phyloP scores from a whole-genome alignment of 2,329 filamentous ascomycete genomes.

The Colletotrichum lupini region DNA sequence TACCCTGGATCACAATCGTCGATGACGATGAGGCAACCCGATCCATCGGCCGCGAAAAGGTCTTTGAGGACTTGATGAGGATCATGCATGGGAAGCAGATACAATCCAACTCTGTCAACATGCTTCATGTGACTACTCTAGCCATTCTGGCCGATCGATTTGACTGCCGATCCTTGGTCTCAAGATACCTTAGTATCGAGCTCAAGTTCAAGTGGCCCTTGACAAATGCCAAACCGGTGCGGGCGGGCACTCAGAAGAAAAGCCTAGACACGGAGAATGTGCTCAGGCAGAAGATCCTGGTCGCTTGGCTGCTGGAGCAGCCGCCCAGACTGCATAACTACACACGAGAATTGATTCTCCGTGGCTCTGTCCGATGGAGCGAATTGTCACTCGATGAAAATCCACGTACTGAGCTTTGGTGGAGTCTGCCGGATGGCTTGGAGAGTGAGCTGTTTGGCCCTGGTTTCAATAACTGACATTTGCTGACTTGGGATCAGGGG shows the following conservation, averaged over 20 bases:
- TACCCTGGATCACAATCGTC: conserved; percentile 73
- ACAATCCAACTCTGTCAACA: conserved; percentile 55
- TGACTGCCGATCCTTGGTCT: conserved; percentile 69
- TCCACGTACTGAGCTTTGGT: conserved; percentile 67
- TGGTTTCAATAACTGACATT: background rate
- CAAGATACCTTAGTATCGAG: conserved; percentile 61
- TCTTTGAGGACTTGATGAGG: conserved; percentile 75
- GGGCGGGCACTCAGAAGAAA: conserved; percentile 47
- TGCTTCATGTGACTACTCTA: conserved; percentile 74
- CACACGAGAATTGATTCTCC: conserved; percentile 73
- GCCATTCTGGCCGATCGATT: conserved; percentile 80
- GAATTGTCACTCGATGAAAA: conserved; percentile 47
- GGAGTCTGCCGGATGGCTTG: conserved; percentile 75
- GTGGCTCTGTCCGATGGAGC: conserved; percentile 71
- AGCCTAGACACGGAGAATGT: conserved; percentile 69
- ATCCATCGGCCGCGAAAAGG: conserved; percentile 66
- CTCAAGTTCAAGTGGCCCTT: conserved; percentile 67
- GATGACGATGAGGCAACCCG: conserved; percentile 78
- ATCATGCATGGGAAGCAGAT: conserved; percentile 69
- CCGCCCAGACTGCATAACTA: conserved; percentile 68
- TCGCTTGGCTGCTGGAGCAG: conserved; percentile 74
- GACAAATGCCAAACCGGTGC: conserved; percentile 51
- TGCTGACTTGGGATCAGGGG: conserved; percentile 55
- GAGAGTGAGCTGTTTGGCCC: conserved; percentile 63
- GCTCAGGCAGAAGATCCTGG: conserved; percentile 75